Evolutionary conservation across 495 filamentous ascomycete genomes (phyloP), one percentile per base, ranked within the genome.

Genomic region (Melanomma pulvis-pyrius): DNA sequence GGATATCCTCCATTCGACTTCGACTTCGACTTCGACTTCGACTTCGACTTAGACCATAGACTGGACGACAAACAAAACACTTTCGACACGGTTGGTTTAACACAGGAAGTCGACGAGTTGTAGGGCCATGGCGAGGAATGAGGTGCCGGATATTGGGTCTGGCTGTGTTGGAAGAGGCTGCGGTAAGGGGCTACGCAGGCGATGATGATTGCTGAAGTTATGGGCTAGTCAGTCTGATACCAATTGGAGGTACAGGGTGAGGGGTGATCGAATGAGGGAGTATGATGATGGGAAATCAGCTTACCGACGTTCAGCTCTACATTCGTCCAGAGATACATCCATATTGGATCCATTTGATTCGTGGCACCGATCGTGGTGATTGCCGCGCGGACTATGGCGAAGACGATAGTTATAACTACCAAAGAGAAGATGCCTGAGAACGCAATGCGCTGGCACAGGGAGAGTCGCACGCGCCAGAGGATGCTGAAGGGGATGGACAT

Each of bases 341-440:
- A 56, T 8, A 29, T 25, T 2, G 34, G 21, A 25, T 64, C 61
- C 9, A 44, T 26, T 3, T 41, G 26, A n/a, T 47, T 47, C 6
- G 15, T 47, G 6, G 17, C 44, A 7, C 44, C 44, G 7, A 9
- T 8, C 8, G 25, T 32, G 19, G 39, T 50, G 1, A 60, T 30
- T 6, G 48, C 46, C 3, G 41, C 46, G 3, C 63, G 55, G 17
- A 72, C 72, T 25, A 72, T 74, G 26, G 73, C 66, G 12, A 74
- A 59, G 12, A 64, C 46, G 21, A 74, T 74, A 26, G 71, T 74
- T 60, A 77, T 57, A 17, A 77, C 26, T 4, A 65, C 63, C 12
- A 78, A 51, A 1, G 75, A 77, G 54, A 78, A 78, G n/a, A 78
- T 65, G 36, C 64, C 69, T 2, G 51, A 28, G 13, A 78, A 60